Evolutionary conservation across 148 eudicot species (phyloP).

Genomic region (Rhododendron mucronatum): DNA sequence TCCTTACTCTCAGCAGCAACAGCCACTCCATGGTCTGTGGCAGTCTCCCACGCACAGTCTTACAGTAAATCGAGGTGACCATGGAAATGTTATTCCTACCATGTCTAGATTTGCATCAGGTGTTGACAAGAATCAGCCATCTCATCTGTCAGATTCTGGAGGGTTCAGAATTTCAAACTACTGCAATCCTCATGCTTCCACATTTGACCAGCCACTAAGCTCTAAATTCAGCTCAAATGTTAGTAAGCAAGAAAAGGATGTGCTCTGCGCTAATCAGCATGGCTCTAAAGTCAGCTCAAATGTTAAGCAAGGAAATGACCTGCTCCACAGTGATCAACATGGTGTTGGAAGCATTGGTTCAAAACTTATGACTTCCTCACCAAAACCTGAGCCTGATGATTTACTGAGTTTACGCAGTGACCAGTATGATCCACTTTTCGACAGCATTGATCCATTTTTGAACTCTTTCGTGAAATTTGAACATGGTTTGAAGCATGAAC

Average conservation of each 20-base stretch:
- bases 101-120: slow-evolving; percentile 34
- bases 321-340: slow-evolving; percentile 34
- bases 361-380: slow-evolving; percentile 25
- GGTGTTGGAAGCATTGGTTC: slow-evolving; percentile 25
- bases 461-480: slow-evolving; percentile 40
- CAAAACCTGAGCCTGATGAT: slow-evolving; percentile 36
- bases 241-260: slow-evolving; percentile 37
- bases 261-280: slow-evolving; percentile 27
- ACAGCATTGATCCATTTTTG: slow-evolving; percentile 83
- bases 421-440: slow-evolving; percentile 91
- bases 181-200: slow-evolving; percentile 84
- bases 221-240: slow-evolving; percentile 51
- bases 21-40: slow-evolving; percentile 29
- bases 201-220: slow-evolving; percentile 71
- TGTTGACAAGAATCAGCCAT: slow-evolving; percentile 32
- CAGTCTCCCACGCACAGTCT: slow-evolving; percentile 24
- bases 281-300: slow-evolving; percentile 33
- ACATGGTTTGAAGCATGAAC: slow-evolving; percentile 40
- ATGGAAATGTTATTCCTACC: slow-evolving; percentile 20
- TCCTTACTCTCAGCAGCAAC: slow-evolving; percentile 32
- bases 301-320: background rate
- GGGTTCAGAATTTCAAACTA: slow-evolving; percentile 50
- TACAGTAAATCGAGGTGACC: slow-evolving; percentile 26
- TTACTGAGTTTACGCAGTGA: slow-evolving; percentile 46
- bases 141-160: slow-evolving; percentile 36